A percentile compares a stretch with the other conserved stretches of the same genome.
phyloP scores from a whole-genome alignment of 129 eudicot species.

The Mikania micrantha region DNA sequence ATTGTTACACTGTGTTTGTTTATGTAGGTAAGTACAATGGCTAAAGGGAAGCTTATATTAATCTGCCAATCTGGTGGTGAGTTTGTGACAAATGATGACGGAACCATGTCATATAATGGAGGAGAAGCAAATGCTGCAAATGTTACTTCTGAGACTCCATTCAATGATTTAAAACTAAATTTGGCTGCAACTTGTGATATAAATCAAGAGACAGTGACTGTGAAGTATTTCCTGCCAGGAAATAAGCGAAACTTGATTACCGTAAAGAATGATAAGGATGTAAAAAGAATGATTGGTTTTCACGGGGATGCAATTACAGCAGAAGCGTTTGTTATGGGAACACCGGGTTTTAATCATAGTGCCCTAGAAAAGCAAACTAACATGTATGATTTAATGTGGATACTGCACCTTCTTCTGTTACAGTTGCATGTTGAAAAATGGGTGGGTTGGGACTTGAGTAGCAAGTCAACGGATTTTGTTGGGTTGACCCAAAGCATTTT shows the following conservation, averaged over 20 bases:
- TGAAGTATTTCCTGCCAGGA: slow-evolving; percentile 88
- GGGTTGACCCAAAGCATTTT: not conserved
- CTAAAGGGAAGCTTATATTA: slow-evolving; percentile 69
- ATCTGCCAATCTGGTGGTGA: slow-evolving; percentile 77
- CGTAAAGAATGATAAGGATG: slow-evolving; percentile 61
- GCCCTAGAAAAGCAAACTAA: slow-evolving; percentile 19
- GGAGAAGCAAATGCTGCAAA: slow-evolving; percentile 84
- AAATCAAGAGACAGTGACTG: slow-evolving; percentile 42
- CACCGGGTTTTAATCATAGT: slow-evolving; percentile 48
- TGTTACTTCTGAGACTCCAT: slow-evolving; percentile 49
- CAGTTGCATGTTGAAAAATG: not conserved
- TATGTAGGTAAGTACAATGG: slow-evolving; percentile 50
- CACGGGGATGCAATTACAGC: slow-evolving; percentile 70
- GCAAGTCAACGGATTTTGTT: not conserved
- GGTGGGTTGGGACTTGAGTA: not conserved
- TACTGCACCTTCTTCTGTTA: not conserved
- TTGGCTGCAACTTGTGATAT: slow-evolving; percentile 63
- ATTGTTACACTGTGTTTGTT: slow-evolving; percentile 15
- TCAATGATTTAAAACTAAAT: slow-evolving; percentile 53
- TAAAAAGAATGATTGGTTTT: slow-evolving; percentile 71
- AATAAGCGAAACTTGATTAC: slow-evolving; percentile 70
- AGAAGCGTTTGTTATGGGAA: slow-evolving; percentile 62
- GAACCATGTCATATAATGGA: slow-evolving; percentile 59
- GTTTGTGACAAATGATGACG: slow-evolving; percentile 63
- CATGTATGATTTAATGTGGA: slow-evolving; percentile 31